These are phyloP conservation scores for Penicillium manginii DNA, from an alignment of 495 filamentous ascomycete genomes.

Conservation along the genomic window DNA sequence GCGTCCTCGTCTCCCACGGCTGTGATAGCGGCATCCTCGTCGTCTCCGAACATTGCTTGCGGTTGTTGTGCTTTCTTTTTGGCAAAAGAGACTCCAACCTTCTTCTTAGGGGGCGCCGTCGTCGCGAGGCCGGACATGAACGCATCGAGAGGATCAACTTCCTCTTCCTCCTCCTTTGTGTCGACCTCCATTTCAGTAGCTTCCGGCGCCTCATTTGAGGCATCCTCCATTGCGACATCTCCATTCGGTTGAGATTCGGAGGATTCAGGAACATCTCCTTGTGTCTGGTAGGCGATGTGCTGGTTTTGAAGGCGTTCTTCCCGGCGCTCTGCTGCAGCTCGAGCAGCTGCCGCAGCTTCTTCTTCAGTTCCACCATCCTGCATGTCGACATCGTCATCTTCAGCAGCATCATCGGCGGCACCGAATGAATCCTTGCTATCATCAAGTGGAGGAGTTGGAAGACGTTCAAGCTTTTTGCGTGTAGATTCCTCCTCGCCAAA, in stretches of 20 bases:
- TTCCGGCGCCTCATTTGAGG: conserved; percentile 40
- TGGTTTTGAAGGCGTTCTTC: conserved; percentile 69
- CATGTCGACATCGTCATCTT: conserved; percentile 78
- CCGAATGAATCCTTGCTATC: conserved; percentile 60
- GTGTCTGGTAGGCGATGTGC: conserved; percentile 21
- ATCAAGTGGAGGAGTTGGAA: conserved; percentile 73
- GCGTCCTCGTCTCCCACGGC: conserved; percentile 71
- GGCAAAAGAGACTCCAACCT: conserved; percentile 44
- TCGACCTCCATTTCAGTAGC: conserved; percentile 41
- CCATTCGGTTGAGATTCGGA: conserved; percentile 28
- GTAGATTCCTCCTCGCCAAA: conserved; percentile 88
- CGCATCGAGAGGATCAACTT: conserved; percentile 90
- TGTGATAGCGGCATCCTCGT: conserved; percentile 76
- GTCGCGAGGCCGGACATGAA: conserved; percentile 87
- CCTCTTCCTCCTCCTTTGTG: conserved; percentile 69
- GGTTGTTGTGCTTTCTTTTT: conserved; percentile 61
- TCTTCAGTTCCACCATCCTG: conserved; percentile 81
- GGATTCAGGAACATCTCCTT: not conserved
- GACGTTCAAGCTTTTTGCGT: conserved; percentile 83
- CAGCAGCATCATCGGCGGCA: conserved; percentile 53
- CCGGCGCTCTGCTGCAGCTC: conserved; percentile 75
- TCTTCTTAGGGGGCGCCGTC: conserved; percentile 47
- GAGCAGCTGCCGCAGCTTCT: conserved; percentile 80
- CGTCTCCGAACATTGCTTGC: conserved; percentile 84
- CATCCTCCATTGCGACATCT: conserved; percentile 49